These are phyloP conservation scores for Hanseniaspora lachancei DNA, from an alignment of 805 yeast species.

Conservation along the genomic window DNA sequence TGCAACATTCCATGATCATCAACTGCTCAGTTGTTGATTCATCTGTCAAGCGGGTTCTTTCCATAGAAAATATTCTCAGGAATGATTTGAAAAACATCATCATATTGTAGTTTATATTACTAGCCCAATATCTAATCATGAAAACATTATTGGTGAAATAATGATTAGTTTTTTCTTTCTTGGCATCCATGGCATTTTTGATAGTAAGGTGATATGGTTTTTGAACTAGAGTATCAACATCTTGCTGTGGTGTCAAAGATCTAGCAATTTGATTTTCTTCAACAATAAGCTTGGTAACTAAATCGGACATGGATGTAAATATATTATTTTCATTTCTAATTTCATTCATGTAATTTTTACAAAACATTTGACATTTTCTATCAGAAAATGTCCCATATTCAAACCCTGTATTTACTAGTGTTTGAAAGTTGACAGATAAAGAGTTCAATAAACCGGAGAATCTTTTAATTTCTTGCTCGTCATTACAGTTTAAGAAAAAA, in stretches of 20 bases:
- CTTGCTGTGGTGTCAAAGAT: neutral
- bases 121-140: slow-evolving; percentile 37
- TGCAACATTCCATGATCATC: slow-evolving; percentile 28
- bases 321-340: neutral
- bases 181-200: neutral
- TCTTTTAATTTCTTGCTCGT: neutral
- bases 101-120: slow-evolving; percentile 36
- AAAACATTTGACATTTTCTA: slow-evolving; percentile 28
- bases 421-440: slow-evolving; percentile 32
- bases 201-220: neutral
- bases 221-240: neutral
- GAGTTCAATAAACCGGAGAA: neutral
- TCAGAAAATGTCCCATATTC: slow-evolving; percentile 40
- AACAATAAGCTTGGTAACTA: neutral
- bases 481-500: neutral
- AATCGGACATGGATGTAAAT: neutral
- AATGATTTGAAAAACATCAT: slow-evolving; percentile 33
- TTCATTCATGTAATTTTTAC: slow-evolving; percentile 20
- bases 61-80: slow-evolving; percentile 34
- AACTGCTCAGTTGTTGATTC: slow-evolving; percentile 32
- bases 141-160: slow-evolving; percentile 8
- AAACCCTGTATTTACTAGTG: slow-evolving; percentile 44
- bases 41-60: slow-evolving; percentile 23
- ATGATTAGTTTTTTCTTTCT: neutral
- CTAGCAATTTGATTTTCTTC: neutral